Base-by-base conservation (phyloP, 371 early-diverging fungal species). In the Circinella umbellata region DNA sequence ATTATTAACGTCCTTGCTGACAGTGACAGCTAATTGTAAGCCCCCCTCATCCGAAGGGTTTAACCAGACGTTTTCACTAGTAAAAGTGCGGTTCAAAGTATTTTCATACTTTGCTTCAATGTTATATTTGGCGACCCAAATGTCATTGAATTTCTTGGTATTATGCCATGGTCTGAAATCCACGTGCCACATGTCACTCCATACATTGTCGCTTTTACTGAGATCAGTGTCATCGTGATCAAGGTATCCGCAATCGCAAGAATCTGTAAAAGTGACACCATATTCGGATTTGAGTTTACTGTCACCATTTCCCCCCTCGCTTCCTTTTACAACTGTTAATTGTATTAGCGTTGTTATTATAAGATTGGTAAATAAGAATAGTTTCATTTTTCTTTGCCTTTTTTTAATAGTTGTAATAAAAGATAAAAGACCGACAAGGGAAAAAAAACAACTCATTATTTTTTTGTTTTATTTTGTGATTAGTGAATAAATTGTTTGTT, bases 181-280 rank as follows among this genome's bases (percentile, higher is more conserved):
- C 37, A 67, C 13, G 42, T 73, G 69, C 76, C 76, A 76, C 66
- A 73, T 73, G 42, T 73, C 68, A 9, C 71, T 66, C 76, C 76
- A 76, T 11, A 36, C 38, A 34, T 64, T 46, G 15, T 62, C 37
- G 2, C 42, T 36, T 46, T 73, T 70, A 15, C 27, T 35, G 47
- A 9, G 9, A 42, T 42, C 42, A 42, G 6, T 42, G 11, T 42
- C 42, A 42, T 42, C 42, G 42, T 42, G 42, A 42, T 42, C 42
- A 11, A 42, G 42, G 11, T 67, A 76, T 9, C 76, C 76, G 27
- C 76, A 76, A 27, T 76, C 76, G 47, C 76, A 72, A 14, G 53
- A 17, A 47, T 37, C 18, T 14, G 62, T 53, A 3, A 53, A 38
- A 27, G 37, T 53, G 11, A 35, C 27, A 4, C 18, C n/a, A 10